Evolutionary conservation across 164 flowering plant species (phyloP), one percentile per base, ranked within the genome.

Genomic region (Buxus sempervirens): DNA sequence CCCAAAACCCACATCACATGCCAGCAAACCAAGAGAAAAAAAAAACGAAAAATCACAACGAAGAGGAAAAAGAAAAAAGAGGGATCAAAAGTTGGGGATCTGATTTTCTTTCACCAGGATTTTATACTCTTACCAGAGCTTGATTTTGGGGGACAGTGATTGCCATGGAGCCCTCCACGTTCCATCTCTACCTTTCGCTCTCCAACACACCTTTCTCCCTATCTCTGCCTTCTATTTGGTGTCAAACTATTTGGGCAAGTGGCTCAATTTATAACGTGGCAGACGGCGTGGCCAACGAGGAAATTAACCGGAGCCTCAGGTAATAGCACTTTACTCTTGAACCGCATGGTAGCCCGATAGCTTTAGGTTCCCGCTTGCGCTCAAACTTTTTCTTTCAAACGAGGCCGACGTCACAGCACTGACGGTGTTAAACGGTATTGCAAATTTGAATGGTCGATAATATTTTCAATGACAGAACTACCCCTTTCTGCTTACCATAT

Each of bases 161-260:
- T 83, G 70, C 88, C 85, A 83, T 78, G 81, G 70, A 81, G 83
- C 63, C 81, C 90, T 75, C 85, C 85, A 75, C 72, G 71, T 69
- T 76, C 84, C 81, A 72, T 75, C 65, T 75, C 68, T 32, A 25
- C 51, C 45, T 63, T 58, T 71, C 59, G 63, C 68, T 58, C 69
- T 70, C 7, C 38, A 3, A 32, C 41, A 36, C 58, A n/a, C 24
- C 22, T 65, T 21, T 68, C 58, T 64, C 66, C 28, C 25, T 54
- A 42, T 58, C 54, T 58, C 71, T 59, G 20, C 48, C 64, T 60
- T 26, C 54, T 41, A 49, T 61, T 68, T 60, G 64, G 71, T 68
- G 59, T 15, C 22, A 6, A 28, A 15, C 25, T 22, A 42, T 0
- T 15, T 21, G 58, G 80, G 75, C 64, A 61, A 71, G 73, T 62